A percentile compares a stretch with the other conserved stretches of the same genome.
Conservation (phyloP, 495 filamentous ascomycete genomes). For the Cercophora newfieldiana region DNA sequence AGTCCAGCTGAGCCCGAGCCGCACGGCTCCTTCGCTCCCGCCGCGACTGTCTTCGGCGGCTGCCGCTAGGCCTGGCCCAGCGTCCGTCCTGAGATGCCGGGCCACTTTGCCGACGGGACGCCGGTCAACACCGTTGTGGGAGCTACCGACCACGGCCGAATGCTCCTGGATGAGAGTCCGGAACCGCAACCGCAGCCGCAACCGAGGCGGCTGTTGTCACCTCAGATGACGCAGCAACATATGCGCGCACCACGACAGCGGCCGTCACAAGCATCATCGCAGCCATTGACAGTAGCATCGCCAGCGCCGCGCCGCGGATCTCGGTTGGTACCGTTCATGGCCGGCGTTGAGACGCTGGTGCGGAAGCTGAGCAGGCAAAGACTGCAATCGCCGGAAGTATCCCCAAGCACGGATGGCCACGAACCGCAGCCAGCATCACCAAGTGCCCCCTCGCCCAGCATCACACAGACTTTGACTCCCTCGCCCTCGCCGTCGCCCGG, state of each 20-base stretch:
- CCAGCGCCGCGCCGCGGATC: neutral
- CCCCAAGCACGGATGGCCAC: neutral
- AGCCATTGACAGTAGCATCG: neutral
- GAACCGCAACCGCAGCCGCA: neutral
- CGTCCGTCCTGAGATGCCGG: slow-evolving; percentile 1
- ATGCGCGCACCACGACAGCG: neutral
- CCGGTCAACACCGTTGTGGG: neutral
- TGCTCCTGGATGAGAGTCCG: neutral
- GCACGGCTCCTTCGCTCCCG: neutral
- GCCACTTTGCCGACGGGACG: slow-evolving; percentile 1
- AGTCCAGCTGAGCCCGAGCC: neutral
- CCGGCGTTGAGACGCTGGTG: slow-evolving; percentile 32
- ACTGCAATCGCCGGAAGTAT: slow-evolving; percentile 21
- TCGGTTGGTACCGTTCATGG: slow-evolving; percentile 4
- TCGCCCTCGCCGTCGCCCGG: neutral
- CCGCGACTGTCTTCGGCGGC: neutral
- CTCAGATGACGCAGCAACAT: neutral
- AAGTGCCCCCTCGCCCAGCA: neutral
- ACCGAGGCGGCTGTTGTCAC: neutral
- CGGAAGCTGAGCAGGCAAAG: slow-evolving; percentile 41
- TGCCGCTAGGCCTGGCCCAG: slow-evolving; percentile 6
- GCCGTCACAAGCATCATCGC: neutral
- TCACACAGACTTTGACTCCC: neutral
- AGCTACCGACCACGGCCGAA: neutral
- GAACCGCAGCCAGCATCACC: neutral